phyloP scores from a whole-genome alignment of 495 filamentous ascomycete genomes.

The Neurospora tetrasperma region DNA sequence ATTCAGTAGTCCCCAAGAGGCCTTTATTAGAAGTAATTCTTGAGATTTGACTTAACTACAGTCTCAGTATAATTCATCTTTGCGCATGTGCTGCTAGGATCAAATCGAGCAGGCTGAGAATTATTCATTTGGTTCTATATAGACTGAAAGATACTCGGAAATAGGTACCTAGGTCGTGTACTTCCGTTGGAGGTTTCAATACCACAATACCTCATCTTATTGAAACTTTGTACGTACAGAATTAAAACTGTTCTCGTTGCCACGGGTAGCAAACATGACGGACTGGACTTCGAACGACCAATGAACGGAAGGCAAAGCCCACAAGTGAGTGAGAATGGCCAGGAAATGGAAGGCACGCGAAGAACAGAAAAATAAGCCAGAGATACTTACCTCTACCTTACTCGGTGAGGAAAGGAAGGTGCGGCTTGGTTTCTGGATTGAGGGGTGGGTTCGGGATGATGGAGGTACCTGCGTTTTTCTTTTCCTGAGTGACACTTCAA shows the following conservation, averaged over 20 bases:
- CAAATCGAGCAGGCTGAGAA: no score
- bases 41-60: no score
- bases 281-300: not conserved
- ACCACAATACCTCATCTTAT: not conserved
- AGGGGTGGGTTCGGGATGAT: not conserved
- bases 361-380: not conserved
- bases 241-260: not conserved
- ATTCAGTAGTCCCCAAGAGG: not conserved
- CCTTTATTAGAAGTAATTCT: no score
- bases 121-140: no score
- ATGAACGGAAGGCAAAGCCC: not conserved
- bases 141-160: no score
- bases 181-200: not conserved
- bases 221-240: not conserved
- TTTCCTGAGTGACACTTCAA: not conserved
- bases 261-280: not conserved
- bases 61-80: no score
- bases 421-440: not conserved
- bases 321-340: not conserved
- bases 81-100: no score
- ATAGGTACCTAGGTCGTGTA: no score
- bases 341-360: not conserved
- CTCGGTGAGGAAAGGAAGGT: not conserved
- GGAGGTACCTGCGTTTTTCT: not conserved
- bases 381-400: not conserved